Evolutionary conservation across 2,329 filamentous ascomycete species (phyloP), one percentile per base, ranked within the genome.

Genomic region (Talaromyces sp.): DNA sequence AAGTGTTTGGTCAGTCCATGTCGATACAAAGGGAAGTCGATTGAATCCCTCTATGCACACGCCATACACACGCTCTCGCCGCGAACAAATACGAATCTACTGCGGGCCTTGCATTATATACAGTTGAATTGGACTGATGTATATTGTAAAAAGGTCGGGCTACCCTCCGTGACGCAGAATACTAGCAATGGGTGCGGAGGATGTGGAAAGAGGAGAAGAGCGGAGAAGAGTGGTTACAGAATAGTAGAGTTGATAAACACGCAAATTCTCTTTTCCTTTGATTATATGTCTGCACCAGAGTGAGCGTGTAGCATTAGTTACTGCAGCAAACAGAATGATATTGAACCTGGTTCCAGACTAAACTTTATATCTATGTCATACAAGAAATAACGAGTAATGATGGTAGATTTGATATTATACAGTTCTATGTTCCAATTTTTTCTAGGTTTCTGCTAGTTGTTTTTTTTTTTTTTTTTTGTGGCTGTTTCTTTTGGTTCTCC

Each of bases 401-500:
- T 64, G 64, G 63, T 64, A 69, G 67, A 65, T 66, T 46, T 46
- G 43, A 46, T 67, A 70, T 66, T 69, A 55, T 59, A 55, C 35
- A 61, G 56, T 55, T 56, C 46, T 46, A 50, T 50, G 41, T 38
- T 46, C 6, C 43, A 24, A 46, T 24, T 46, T 46, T 46, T 24
- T 19, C 32, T 35, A 35, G 21, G 21, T 46, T 46, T 46, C 43
- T 46, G 10, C 43, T 46, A 11, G n/a, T 11, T 46, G 32, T 46
- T 41, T 46, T 55, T 51, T 8, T 26, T n/a, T n/a, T n/a, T n/a
- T n/a, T n/a, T n/a, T n/a, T n/a, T n/a, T n/a, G 35, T 17, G 19
- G 26, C 49, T 27, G 14, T 51, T 29, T 52, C 11, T 24, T 46
- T 13, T 46, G 43, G 43, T 19, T 29, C 49, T 52, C 26, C 49